Conservation (phyloP, 139 green algal species). For the Edaphochlamys debaryana region DNA sequence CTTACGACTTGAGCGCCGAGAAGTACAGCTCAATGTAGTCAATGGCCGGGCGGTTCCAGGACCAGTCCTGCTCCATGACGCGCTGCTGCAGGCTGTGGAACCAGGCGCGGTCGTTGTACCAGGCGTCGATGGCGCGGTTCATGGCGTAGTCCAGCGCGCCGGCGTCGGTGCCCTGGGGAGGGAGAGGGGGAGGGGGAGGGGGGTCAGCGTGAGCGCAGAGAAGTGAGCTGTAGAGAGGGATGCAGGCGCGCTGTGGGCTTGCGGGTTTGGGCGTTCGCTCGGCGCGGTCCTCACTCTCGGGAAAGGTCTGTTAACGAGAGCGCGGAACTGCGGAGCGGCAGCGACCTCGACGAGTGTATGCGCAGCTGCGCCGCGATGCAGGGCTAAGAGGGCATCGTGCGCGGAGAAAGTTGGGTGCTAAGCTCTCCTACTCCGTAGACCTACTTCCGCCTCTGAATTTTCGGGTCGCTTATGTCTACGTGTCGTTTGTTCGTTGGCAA, state of each 20-base stretch:
- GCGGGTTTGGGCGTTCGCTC: background rate
- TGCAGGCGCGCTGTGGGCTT: background rate
- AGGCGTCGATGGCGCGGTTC: slow-evolving; percentile 82
- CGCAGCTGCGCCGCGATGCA: no score
- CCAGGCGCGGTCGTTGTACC: slow-evolving; percentile 76
- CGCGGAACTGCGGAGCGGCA: no score
- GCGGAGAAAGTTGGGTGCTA: no score
- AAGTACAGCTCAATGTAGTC: slow-evolving; percentile 99
- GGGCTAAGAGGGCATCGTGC: no score
- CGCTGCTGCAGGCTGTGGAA: slow-evolving; percentile 81
- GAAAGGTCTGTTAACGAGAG: no score
- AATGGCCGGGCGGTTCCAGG: slow-evolving; percentile 90
- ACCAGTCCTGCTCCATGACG: slow-evolving; percentile 88
- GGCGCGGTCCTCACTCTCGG: no score
- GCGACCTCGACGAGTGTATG: no score
- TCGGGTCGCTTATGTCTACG: no score
- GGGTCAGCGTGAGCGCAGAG: background rate
- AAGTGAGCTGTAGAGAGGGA: background rate
- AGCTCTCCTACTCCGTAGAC: no score
- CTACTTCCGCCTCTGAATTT: no score
- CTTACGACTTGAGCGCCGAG: slow-evolving; percentile 64
- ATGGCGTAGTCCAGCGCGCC: slow-evolving; percentile 92
- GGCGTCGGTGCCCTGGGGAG: slow-evolving; percentile 80
- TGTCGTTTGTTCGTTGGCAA: no score
- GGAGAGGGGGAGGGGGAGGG: background rate